Conservation (phyloP, 768 basidiomycete genomes). For the Gelatoporia subvermispora region DNA sequence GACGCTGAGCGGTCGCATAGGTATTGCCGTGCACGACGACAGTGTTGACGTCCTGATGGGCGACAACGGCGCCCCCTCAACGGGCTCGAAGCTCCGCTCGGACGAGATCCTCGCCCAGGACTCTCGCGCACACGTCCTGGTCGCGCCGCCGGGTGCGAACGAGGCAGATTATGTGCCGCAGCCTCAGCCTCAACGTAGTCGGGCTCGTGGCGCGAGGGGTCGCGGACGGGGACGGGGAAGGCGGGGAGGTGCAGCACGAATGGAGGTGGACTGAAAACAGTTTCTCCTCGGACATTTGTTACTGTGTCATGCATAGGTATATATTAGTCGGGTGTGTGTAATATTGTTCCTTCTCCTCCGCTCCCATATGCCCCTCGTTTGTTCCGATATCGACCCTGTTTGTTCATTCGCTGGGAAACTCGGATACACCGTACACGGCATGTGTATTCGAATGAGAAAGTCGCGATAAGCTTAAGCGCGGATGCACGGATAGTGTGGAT, state of each 20-base stretch:
- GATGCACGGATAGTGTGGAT: no score
- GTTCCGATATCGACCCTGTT: no score
- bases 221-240: conserved; percentile 33
- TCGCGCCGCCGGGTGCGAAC: conserved; percentile 64
- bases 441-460: no score
- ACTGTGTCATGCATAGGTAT: no score
- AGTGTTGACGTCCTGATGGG: conserved; percentile 55
- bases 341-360: no score
- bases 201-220: conserved; percentile 29
- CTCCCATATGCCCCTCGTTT: no score
- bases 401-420: no score
- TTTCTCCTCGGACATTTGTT: no score
- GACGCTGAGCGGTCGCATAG: conserved; percentile 49
- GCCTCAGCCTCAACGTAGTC: conserved; percentile 19
- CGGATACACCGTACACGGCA: no score
- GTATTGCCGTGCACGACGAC: conserved; percentile 40
- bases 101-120: conserved; percentile 63
- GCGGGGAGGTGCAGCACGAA: conserved; percentile 33
- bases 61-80: conserved; percentile 25
- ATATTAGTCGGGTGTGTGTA: no score
- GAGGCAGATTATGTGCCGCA: conserved; percentile 44
- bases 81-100: conserved; percentile 79
- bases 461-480: no score
- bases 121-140: conserved; percentile 63
- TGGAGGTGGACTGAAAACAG: conserved; percentile 45